phyloP scores from a whole-genome alignment of 2,329 filamentous ascomycete genomes.

The Fusarium brachygibbosum region DNA sequence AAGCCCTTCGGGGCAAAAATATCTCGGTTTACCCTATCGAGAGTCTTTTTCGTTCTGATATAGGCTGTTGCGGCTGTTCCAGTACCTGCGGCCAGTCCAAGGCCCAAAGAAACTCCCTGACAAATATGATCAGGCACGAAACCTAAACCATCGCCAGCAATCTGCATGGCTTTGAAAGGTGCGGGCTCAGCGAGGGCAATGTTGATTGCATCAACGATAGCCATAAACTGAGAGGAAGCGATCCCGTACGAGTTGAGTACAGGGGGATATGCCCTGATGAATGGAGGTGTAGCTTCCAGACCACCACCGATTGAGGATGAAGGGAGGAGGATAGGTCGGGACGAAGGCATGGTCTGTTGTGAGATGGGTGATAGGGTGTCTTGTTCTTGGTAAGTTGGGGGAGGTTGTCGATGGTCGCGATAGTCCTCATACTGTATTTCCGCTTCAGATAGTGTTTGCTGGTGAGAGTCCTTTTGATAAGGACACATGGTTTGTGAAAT shows the following conservation, averaged over 20 bases:
- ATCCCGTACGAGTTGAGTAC: constrained; percentile 5
- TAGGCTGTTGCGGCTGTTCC: constrained; percentile 18
- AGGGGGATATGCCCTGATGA: constrained; percentile 22
- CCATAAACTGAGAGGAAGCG: constrained; percentile 5
- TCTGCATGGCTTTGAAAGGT: constrained; percentile 7
- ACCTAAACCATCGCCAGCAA: constrained; percentile 17
- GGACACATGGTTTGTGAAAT: not conserved
- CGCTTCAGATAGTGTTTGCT: not conserved
- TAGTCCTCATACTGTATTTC: not conserved
- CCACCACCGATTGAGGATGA: constrained; percentile 12
- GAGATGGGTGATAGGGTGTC: not conserved
- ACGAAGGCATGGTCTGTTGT: not conserved
- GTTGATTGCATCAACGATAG: constrained; percentile 4
- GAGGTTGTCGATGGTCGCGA: not conserved
- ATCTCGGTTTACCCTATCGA: constrained; percentile 1
- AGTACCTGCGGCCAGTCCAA: constrained; percentile 15
- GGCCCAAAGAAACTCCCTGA: constrained; percentile 16
- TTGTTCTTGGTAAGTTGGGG: not conserved
- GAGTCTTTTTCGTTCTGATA: constrained; percentile 7
- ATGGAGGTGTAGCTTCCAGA: constrained; percentile 14
- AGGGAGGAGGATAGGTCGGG: constrained; percentile 14
- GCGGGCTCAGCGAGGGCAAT: constrained; percentile 15
- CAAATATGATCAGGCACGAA: constrained; percentile 12
- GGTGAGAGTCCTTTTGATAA: not conserved
- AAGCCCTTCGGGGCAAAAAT: constrained; percentile 19